A percentile compares a stretch with the other conserved stretches of the same genome.
Conservation (phyloP, 768 basidiomycete species). For the Pleurotus citrinopileatus region DNA sequence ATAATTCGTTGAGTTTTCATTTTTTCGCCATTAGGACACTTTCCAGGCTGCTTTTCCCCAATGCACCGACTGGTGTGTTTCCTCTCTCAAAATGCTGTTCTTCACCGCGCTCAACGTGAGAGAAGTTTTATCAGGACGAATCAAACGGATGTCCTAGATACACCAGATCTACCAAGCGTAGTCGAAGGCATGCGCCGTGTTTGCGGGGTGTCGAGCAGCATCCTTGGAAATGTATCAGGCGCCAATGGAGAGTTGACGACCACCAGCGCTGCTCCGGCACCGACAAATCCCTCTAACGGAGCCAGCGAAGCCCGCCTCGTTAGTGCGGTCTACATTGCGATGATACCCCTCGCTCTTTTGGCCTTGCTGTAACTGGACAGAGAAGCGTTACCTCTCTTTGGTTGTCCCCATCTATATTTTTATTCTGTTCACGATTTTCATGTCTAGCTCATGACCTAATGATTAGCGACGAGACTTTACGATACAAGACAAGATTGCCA, state of each 20-base stretch:
- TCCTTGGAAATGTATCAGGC: constrained; percentile 50
- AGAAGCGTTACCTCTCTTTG: background rate
- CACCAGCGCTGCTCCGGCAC: constrained; percentile 18
- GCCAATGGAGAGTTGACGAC: constrained; percentile 38
- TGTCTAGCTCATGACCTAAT: background rate
- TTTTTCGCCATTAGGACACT: constrained; percentile 20
- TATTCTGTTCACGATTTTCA: background rate
- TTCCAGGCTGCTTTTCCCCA: constrained; percentile 52
- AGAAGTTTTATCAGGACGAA: constrained; percentile 55
- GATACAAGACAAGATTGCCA: too few species aligned
- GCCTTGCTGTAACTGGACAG: background rate
- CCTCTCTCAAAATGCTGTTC: background rate
- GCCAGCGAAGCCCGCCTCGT: constrained; percentile 3
- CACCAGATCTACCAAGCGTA: constrained; percentile 43
- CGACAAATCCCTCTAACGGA: constrained; percentile 20
- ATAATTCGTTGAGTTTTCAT: too few species aligned
- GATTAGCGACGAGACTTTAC: constrained; percentile 5
- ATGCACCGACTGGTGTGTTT: constrained; percentile 61
- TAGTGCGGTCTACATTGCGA: background rate
- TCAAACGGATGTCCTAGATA: constrained; percentile 49
- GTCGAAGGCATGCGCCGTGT: constrained; percentile 48
- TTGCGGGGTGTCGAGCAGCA: constrained; percentile 48
- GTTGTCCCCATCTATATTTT: background rate
- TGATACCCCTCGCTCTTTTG: background rate
- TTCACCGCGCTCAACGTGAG: background rate